Conservation (phyloP, 2,329 filamentous ascomycete species). For the Colletotrichum gloeosporioides region DNA sequence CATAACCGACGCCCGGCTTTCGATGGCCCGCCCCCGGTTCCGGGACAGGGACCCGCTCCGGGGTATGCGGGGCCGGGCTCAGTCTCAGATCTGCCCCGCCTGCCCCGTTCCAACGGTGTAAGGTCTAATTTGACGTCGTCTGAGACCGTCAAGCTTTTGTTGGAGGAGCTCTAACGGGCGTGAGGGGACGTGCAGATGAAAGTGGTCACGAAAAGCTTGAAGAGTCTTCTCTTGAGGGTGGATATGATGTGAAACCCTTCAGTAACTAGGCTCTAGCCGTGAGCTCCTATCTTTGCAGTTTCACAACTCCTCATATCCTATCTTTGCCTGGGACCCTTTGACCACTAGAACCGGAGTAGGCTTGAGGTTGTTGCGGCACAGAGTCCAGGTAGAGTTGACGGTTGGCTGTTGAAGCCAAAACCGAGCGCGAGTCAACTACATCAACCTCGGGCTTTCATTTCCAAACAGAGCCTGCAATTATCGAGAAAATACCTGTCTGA, state of each 20-base stretch:
- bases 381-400: neutral
- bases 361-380: neutral
- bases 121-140: constrained; percentile 3
- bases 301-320: neutral
- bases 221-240: neutral
- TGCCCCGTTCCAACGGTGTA: neutral
- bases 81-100: neutral
- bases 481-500: neutral
- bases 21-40: neutral
- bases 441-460: neutral
- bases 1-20: neutral
- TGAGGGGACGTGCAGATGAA: neutral
- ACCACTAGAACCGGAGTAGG: fast-evolving
- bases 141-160: neutral
- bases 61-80: neutral
- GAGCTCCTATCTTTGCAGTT: too few species aligned
- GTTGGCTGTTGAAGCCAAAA: neutral
- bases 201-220: neutral
- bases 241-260: fast-evolving
- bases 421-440: neutral
- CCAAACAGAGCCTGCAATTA: neutral
- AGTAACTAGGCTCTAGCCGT: neutral
- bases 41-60: neutral
- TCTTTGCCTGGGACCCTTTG: neutral
- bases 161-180: neutral